A percentile compares a stretch with the other conserved stretches of the same genome.
Evolutionary conservation across 495 filamentous ascomycete genomes (phyloP).

Genomic region (Saxophila tyrrhenica): DNA sequence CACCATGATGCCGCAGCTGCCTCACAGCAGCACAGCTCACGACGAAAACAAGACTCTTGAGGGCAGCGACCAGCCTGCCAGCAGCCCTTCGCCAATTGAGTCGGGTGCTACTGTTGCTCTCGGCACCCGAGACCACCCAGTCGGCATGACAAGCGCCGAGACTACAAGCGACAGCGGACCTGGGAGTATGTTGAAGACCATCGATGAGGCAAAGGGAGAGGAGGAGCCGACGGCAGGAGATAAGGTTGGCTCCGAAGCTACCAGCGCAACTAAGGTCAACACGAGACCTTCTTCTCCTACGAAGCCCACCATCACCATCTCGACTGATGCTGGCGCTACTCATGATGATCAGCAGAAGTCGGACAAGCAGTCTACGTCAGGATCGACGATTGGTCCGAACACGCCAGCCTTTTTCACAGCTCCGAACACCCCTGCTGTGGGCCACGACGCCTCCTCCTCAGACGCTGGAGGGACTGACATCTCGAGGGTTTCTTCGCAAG

Average conservation of each 20-base stretch:
- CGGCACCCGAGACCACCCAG: no score
- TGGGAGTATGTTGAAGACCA: no score
- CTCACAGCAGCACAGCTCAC: no score
- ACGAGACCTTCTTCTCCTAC: not conserved
- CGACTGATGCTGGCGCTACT: not conserved
- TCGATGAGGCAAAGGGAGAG: no score
- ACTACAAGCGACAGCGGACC: no score
- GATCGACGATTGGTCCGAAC: not conserved
- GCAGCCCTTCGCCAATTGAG: not conserved
- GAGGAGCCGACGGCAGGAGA: no score
- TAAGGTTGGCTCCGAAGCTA: no score
- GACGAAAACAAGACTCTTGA: no score
- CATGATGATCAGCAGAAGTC: not conserved
- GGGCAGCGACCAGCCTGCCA: no score
- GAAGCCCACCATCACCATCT: not conserved
- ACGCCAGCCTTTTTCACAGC: slow-evolving; percentile 9
- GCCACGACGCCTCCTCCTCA: not conserved
- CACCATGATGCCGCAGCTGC: no score
- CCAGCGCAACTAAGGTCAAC: not conserved
- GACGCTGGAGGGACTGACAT: not conserved
- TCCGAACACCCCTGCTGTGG: slow-evolving; percentile 9
- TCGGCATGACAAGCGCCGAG: no score
- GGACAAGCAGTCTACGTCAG: slow-evolving; percentile 1
- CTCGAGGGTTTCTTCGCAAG: not conserved
- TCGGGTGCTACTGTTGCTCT: not conserved